These are phyloP conservation scores for Penicillium ochrochloron DNA, from an alignment of 495 filamentous ascomycete species.

Conservation along the genomic window DNA sequence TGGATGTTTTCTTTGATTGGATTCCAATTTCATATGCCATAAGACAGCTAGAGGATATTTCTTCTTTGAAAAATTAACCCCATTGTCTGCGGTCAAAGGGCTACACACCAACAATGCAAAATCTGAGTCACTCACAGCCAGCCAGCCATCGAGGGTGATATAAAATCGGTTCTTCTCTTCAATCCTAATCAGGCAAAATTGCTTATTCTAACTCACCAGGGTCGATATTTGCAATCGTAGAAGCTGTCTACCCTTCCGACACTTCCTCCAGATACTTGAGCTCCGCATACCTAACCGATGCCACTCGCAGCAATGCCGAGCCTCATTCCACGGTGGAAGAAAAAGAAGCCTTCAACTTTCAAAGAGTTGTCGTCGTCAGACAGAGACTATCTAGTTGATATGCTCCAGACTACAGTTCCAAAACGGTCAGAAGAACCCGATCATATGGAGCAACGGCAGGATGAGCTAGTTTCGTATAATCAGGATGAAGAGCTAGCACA, in stretches of 20 bases:
- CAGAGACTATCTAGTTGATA: background rate
- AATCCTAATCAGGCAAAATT: too few relatives aligned
- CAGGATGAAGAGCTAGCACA: background rate
- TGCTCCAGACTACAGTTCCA: background rate
- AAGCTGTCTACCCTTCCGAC: background rate
- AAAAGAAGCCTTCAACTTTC: conserved; percentile 1
- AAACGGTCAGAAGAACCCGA: background rate
- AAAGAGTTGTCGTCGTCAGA: background rate
- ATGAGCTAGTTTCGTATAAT: background rate
- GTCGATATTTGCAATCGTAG: background rate
- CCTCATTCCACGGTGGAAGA: conserved; percentile 10
- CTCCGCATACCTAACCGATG: background rate
- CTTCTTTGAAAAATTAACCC: background rate
- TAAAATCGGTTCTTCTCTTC: background rate
- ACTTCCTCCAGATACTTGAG: too few relatives aligned
- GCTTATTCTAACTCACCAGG: too few relatives aligned
- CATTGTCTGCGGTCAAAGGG: background rate
- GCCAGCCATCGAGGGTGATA: background rate
- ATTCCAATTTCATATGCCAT: background rate
- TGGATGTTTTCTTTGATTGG: background rate
- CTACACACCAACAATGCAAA: background rate
- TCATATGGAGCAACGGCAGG: background rate
- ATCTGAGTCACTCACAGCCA: background rate
- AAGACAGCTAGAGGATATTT: background rate
- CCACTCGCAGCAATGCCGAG: conserved; percentile 3